These are phyloP conservation scores for Acanthamoeba triangularis DNA, from an alignment of 208 protist species.

Conservation along the genomic window DNA sequence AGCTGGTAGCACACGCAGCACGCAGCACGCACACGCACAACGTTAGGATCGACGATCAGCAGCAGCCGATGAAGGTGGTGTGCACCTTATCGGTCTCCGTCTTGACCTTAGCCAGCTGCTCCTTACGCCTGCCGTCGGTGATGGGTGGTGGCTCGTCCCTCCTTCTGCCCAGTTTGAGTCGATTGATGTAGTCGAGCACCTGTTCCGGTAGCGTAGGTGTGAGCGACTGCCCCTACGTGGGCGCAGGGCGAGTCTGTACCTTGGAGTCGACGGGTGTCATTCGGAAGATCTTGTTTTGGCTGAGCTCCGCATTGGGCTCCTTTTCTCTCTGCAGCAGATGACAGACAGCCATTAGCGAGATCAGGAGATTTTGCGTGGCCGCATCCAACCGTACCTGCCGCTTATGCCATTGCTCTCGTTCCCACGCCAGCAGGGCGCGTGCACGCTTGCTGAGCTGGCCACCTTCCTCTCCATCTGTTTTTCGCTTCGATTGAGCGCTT, in stretches of 20 bases:
- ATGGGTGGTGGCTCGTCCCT: not conserved
- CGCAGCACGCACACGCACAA: too few relatives aligned
- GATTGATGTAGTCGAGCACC: constrained; percentile 2
- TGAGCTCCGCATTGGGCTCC: not conserved
- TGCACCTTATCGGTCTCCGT: constrained; percentile 1
- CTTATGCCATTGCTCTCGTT: constrained; percentile 9
- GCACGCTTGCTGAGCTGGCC: not conserved
- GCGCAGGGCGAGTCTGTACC: not conserved
- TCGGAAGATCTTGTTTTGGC: constrained; percentile 7
- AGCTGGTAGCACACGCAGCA: not conserved
- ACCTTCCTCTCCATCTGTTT: not conserved
- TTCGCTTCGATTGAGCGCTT: too few relatives aligned
- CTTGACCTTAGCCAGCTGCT: not conserved
- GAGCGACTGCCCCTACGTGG: not conserved
- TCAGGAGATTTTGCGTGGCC: too few relatives aligned
- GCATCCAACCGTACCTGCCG: not conserved
- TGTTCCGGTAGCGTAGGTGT: not conserved
- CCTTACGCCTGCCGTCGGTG: constrained; percentile 7
- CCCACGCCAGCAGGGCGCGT: constrained; percentile 1
- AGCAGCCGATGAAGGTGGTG: not conserved
- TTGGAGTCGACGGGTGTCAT: constrained; percentile 12
- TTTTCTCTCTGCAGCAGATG: not conserved
- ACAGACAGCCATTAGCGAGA: too few relatives aligned
- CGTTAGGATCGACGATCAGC: not conserved
- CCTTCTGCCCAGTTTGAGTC: not conserved